Evolutionary conservation across 768 basidiomycete genomes (phyloP).

Genomic region (Lactarius hatsudake): DNA sequence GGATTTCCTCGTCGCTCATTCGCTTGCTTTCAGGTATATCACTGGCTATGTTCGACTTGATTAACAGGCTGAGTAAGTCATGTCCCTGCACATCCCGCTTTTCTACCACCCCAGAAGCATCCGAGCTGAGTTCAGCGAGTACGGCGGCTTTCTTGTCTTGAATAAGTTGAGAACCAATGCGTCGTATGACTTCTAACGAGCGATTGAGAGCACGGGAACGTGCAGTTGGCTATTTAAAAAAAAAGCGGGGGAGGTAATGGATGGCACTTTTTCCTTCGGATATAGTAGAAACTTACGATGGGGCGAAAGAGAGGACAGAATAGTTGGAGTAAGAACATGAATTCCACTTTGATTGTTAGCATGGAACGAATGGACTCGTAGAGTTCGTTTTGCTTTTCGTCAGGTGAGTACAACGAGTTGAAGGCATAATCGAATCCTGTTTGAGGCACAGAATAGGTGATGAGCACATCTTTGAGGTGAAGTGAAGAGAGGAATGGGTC

Average conservation of each 20-base stretch:
- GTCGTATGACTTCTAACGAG: conserved; percentile 43
- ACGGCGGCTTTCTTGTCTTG: conserved; percentile 46
- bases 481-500: not conserved
- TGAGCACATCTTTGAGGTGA: not conserved
- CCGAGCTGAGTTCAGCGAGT: conserved; percentile 8
- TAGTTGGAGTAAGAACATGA: conserved; percentile 36
- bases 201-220: conserved; percentile 25
- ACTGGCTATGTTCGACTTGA: conserved; percentile 35
- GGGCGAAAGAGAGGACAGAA: conserved; percentile 39
- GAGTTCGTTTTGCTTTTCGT: conserved; percentile 33
- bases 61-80: conserved; percentile 34
- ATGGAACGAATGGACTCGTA: conserved; percentile 37
- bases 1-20: conserved; percentile 20
- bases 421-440: conserved; percentile 43
- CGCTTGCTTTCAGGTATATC: conserved; percentile 31
- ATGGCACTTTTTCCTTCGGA: not conserved
- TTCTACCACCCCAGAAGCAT: conserved; percentile 10
- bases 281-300: conserved; percentile 36
- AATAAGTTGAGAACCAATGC: conserved; percentile 51
- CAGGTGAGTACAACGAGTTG: conserved; percentile 31
- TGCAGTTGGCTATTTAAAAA: conserved; percentile 30
- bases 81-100: conserved; percentile 27
- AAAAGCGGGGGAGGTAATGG: not conserved
- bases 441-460: not conserved
- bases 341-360: conserved; percentile 22